Conservation (phyloP, 2,329 filamentous ascomycete species). For the Cladosporium sp. region DNA sequence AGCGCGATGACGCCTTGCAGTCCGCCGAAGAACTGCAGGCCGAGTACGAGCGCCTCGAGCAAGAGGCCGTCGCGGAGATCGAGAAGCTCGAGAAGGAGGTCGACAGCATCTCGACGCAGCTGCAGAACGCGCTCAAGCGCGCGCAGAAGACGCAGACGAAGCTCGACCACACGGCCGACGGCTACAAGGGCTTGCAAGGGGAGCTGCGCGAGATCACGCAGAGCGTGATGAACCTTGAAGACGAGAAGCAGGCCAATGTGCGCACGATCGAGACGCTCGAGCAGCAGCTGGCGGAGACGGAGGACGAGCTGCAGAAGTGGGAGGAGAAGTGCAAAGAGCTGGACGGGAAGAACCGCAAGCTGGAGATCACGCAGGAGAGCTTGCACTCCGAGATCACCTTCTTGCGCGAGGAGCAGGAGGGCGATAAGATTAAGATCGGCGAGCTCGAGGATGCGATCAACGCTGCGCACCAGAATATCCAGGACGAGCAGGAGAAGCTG, state of each 20-base stretch:
- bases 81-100: constrained; percentile 42
- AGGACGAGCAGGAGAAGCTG: constrained; percentile 71
- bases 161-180: constrained; percentile 70
- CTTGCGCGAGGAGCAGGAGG: constrained; percentile 91
- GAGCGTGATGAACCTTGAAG: constrained; percentile 76
- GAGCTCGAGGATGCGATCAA: constrained; percentile 81
- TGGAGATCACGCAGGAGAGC: constrained; percentile 87
- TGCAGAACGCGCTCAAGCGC: constrained; percentile 44
- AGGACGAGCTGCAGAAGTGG: constrained; percentile 77
- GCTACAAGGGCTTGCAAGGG: constrained; percentile 82
- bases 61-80: constrained; percentile 55
- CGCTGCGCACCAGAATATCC: constrained; percentile 69
- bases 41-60: constrained; percentile 46
- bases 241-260: constrained; percentile 75
- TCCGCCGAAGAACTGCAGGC: constrained; percentile 61
- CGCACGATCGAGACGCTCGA: constrained; percentile 77
- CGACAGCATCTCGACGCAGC: constrained; percentile 31
- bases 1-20: constrained; percentile 78
- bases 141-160: constrained; percentile 57
- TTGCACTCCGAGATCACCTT: constrained; percentile 91
- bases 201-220: constrained; percentile 93
- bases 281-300: constrained; percentile 73
- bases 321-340: constrained; percentile 79
- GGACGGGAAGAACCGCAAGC: constrained; percentile 78
- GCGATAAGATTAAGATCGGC: constrained; percentile 95